These are phyloP conservation scores for Coemansia sp. DNA, from an alignment of 192 early-diverging fungal genomes.

Conservation along the genomic window DNA sequence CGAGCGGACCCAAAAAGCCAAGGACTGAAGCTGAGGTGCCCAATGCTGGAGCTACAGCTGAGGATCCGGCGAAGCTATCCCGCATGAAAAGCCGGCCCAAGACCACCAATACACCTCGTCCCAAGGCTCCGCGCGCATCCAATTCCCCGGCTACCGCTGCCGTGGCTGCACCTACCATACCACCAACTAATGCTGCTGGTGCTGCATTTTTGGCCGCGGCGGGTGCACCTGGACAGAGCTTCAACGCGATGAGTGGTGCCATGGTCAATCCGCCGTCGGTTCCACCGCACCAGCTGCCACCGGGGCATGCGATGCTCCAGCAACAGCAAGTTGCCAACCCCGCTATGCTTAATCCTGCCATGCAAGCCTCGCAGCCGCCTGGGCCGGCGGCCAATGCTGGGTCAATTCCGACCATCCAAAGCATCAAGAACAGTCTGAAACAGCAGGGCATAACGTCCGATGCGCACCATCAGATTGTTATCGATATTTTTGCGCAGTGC, in stretches of 20 bases:
- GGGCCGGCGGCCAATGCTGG: background rate
- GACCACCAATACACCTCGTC: background rate
- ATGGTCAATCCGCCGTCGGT: background rate
- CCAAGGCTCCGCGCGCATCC: constrained; percentile 25
- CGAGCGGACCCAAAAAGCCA: constrained; percentile 12
- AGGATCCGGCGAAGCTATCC: constrained; percentile 22
- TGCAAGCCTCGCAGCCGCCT: background rate
- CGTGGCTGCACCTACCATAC: constrained; percentile 7
- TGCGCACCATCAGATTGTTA: constrained; percentile 3
- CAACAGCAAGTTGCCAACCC: background rate
- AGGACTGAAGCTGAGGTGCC: constrained; percentile 15
- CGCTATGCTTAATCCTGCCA: background rate
- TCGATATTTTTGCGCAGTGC: constrained; percentile 5
- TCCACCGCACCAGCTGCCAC: constrained; percentile 3
- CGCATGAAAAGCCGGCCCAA: constrained; percentile 36
- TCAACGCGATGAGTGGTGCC: background rate
- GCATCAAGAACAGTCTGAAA: constrained; percentile 1
- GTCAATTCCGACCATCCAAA: background rate
- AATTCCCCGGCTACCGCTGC: constrained; percentile 41
- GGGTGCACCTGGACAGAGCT: background rate
- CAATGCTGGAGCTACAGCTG: constrained; percentile 3
- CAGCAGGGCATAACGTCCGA: constrained; percentile 14
- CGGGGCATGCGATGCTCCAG: background rate
- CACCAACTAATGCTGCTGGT: background rate
- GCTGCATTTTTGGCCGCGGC: background rate